Conservation (phyloP, 2,329 filamentous ascomycete genomes). For the Colletotrichum endophyticum region DNA sequence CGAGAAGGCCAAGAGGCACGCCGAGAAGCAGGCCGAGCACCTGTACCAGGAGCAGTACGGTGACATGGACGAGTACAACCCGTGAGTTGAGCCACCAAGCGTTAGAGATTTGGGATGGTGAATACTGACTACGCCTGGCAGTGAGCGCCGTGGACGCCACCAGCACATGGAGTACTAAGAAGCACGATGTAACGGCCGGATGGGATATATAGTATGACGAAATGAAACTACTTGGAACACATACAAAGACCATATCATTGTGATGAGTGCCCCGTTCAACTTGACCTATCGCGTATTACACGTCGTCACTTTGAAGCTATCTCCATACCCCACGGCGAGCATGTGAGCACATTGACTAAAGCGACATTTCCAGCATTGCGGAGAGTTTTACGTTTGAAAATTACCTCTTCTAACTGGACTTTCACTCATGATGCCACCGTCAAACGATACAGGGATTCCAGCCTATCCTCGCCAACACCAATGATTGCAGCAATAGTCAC, state of each 20-base stretch:
- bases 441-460: fast-evolving
- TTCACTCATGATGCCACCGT: fast-evolving
- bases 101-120: background rate
- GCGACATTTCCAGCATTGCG: fast-evolving
- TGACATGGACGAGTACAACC: constrained; percentile 57
- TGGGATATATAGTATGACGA: background rate
- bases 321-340: fast-evolving
- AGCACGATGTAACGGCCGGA: background rate
- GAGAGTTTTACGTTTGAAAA: too few species aligned
- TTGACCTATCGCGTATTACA: background rate
- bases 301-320: too few species aligned
- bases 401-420: too few species aligned
- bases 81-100: constrained; percentile 43
- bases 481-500: fast-evolving
- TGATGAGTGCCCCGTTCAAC: background rate
- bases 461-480: fast-evolving
- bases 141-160: constrained; percentile 7
- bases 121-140: background rate
- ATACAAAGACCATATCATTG: fast-evolving
- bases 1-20: constrained; percentile 63
- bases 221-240: background rate
- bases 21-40: constrained; percentile 60
- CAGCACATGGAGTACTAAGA: constrained; percentile 12
- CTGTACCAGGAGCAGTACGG: constrained; percentile 70
- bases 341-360: background rate